Base-by-base conservation (phyloP, 164 flowering plant genomes). In the Annona cherimola region DNA sequence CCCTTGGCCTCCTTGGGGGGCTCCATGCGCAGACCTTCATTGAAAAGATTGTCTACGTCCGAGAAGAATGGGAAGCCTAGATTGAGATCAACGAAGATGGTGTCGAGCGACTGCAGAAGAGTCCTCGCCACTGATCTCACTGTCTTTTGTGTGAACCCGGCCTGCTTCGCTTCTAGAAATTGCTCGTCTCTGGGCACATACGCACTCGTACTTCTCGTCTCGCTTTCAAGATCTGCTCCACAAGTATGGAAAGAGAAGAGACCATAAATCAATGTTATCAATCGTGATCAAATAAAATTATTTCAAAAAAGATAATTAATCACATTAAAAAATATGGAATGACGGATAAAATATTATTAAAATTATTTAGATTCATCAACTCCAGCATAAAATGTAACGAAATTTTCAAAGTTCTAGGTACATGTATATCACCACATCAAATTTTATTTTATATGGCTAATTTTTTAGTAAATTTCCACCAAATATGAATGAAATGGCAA, bases 181-280 rank as follows among this genome's bases (percentile, higher is more conserved):
- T 66, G 62, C 42, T 82, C 87, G 35, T 84, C 87, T 60, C 87
- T 73, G 7, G 87, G 87, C 66, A 84, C 83, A 50, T 84, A 84
- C 1, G 81, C 60, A 3, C 61, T 42, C 69, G 7, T 8, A 8
- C 35, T 57, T 43, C 81, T 70, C 7, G 45, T 35, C 61, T 84
- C 85, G 4, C 84, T 75, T 41, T 39, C 19, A 0, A 82, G 84
- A 46, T 84, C 86, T 83, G 71, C n/a, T 20, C 40, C 39, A 9
- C 39, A 20, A 39, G 40, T 16, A 50, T 50, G 57, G 14, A 50
- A 50, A 50, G 14, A 50, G 57, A 50, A 50, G 57, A 50, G n/a
- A n/a, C n/a, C n/a, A n/a, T n/a, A n/a, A n/a, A n/a, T n/a, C n/a
- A n/a, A n/a, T n/a, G n/a, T n/a, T n/a, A n/a, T n/a, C n/a, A n/a